A percentile compares a stretch with the other conserved stretches of the same genome.
These are phyloP conservation scores for Rhizomucor miehei DNA, from an alignment of 371 early-diverging fungal genomes.

Conservation along the genomic window DNA sequence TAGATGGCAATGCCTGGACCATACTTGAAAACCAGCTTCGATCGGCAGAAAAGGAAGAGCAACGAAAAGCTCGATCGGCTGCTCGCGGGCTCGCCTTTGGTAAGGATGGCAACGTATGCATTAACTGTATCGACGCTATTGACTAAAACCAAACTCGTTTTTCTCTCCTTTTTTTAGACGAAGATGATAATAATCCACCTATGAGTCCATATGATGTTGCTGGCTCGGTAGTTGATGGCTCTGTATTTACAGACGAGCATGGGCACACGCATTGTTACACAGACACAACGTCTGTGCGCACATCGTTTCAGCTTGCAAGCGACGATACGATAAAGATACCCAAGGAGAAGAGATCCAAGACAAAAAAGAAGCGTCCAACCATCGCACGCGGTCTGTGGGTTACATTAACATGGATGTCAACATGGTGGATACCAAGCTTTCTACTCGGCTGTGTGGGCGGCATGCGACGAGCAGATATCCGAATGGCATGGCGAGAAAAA, in stretches of 20 bases:
- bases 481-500: conserved; percentile 93
- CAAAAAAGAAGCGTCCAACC: conserved; percentile 15
- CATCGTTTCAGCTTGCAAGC: conserved; percentile 25
- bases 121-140: too few species aligned
- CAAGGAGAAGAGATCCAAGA: conserved; percentile 18
- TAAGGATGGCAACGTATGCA: conserved; percentile 5
- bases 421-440: conserved; percentile 79
- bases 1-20: conserved; percentile 68
- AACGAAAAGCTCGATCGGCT: conserved; percentile 15
- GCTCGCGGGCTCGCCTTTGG: conserved; percentile 21
- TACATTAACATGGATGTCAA: conserved; percentile 67
- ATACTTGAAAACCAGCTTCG: conserved; percentile 56
- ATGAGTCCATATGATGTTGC: conserved; percentile 5
- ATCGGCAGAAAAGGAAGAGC: conserved; percentile 29
- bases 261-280: conserved; percentile 14
- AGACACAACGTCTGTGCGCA: conserved; percentile 26
- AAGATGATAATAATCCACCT: conserved; percentile 14
- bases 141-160: too few species aligned
- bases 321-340: conserved; percentile 19
- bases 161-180: too few species aligned
- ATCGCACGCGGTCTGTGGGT: conserved; percentile 70
- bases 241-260: conserved; percentile 33
- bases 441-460: conserved; percentile 49
- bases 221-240: conserved; percentile 22
- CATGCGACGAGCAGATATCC: conserved; percentile 72